phyloP scores from a whole-genome alignment of 768 basidiomycete species.

The Russula griseocarnosa region DNA sequence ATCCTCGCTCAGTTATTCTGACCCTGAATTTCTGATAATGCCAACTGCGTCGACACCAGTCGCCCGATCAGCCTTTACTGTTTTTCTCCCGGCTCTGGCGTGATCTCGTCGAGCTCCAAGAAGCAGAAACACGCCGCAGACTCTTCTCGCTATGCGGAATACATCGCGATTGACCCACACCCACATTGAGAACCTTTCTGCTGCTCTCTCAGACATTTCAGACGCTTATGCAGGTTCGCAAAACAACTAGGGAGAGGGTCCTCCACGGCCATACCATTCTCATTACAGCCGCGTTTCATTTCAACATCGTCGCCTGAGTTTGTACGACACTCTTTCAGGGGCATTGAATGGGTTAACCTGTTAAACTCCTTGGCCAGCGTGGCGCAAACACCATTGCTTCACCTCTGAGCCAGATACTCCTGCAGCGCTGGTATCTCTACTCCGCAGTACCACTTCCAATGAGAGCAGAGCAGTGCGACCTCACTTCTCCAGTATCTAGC shows the following conservation, averaged over 20 bases:
- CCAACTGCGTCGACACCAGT: too few species aligned
- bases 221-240: slow-evolving; percentile 66
- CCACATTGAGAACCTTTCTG: too few species aligned
- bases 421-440: slow-evolving; percentile 57
- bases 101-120: too few species aligned
- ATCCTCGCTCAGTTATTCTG: too few species aligned
- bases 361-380: slow-evolving; percentile 63
- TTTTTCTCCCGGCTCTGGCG: too few species aligned
- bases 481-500: slow-evolving; percentile 61
- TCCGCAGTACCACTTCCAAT: slow-evolving; percentile 68
- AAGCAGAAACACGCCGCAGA: too few species aligned
- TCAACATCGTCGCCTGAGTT: neutral
- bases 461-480: slow-evolving; percentile 76
- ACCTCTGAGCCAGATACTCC: slow-evolving; percentile 55
- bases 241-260: slow-evolving; percentile 69
- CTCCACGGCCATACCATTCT: slow-evolving; percentile 68
- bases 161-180: slow-evolving; percentile 55
- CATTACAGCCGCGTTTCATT: slow-evolving; percentile 53
- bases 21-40: too few species aligned
- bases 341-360: slow-evolving; percentile 68
- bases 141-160: too few species aligned
- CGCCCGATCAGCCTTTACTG: too few species aligned
- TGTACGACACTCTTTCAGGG: slow-evolving; percentile 44
- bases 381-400: slow-evolving; percentile 81
- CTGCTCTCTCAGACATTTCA: too few species aligned